These are phyloP conservation scores for Chlorella sorokiniana DNA, from an alignment of 139 green algal species.

Conservation along the genomic window DNA sequence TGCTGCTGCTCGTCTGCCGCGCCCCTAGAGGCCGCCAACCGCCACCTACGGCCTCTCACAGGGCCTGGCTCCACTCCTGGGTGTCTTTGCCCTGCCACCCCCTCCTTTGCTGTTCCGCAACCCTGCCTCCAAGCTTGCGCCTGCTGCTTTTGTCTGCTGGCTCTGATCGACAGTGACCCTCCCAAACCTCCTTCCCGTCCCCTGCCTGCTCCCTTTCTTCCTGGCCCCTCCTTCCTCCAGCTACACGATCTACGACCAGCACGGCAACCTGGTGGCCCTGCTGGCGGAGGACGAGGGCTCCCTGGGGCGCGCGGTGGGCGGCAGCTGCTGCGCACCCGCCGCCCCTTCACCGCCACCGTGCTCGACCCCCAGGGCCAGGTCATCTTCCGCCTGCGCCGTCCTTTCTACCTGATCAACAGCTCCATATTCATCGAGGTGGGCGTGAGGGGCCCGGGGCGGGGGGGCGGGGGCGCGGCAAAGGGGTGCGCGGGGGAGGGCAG, in stretches of 20 bases:
- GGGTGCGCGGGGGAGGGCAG: background rate
- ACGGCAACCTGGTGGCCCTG: constrained; percentile 59
- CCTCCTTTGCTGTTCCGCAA: no score
- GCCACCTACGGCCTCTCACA: background rate
- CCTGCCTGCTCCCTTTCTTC: background rate
- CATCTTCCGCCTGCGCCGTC: constrained; percentile 76
- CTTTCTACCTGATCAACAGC: constrained; percentile 81
- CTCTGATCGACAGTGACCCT: no score
- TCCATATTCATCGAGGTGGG: constrained; percentile 56
- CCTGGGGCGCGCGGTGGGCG: constrained; percentile 69
- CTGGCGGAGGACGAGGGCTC: constrained; percentile 74
- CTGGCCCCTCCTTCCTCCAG: background rate
- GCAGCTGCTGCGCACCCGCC: constrained; percentile 76
- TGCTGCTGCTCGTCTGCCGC: background rate
- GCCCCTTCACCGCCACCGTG: constrained; percentile 81
- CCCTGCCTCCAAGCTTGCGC: no score
- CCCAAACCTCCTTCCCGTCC: no score
- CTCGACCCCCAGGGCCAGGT: constrained; percentile 73
- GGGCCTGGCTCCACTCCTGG: background rate
- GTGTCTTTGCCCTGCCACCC: no score
- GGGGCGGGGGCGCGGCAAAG: no score
- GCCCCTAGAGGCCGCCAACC: background rate
- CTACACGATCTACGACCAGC: constrained; percentile 78
- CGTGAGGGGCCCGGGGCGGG: background rate
- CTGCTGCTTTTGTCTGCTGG: no score